Evolutionary conservation across 371 early-diverging fungal genomes (phyloP), one percentile per base, ranked within the genome.

Genomic region (Rhizopus sp.): DNA sequence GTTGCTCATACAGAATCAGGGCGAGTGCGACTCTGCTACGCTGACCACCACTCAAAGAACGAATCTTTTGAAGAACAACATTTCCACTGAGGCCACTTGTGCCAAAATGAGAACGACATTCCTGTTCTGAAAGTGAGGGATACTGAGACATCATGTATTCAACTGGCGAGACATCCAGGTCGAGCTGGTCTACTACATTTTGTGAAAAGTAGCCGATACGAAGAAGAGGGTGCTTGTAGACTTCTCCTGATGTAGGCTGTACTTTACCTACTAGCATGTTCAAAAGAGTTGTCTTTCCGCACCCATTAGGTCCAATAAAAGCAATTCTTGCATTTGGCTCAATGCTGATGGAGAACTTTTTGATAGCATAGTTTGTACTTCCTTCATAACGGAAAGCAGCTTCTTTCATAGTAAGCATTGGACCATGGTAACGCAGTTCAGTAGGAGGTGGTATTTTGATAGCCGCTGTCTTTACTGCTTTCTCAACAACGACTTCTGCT

Each of bases 221-320:
- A 39, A 82, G 55, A n/a, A 81, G 57, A 4, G 85, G 64, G 66
- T 89, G 83, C 5, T 72, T 77, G 48, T 82, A 75, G 3, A 91
- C 67, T 13, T 75, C 69, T 9, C 91, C 92, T 1, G 62, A 63
- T 0, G 81, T 77, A 0, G 89, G 90, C 0, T 60, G 40, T 0
- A 74, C 65, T n/a, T 75, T 71, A 3, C 88, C 88, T 0, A 81
- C 68, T 23, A 96, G 53, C 49, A 93, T 54, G n/a, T 89, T 82
- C 63, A 93, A 70, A 33, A 95, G 67, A 1, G 95, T 95, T 13
- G 92, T 80, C 66, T 96, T 96, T 41, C 96, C 93, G 55, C 79
- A 70, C 35, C 92, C 93, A 69, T 93, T 93, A 1, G 82, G 78
- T 7, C 93, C 93, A n/a, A 93, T 66, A 29, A 93, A 75, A 1